phyloP scores from a whole-genome alignment of 208 protist genomes.

The Acanthamoeba lenticulata region DNA sequence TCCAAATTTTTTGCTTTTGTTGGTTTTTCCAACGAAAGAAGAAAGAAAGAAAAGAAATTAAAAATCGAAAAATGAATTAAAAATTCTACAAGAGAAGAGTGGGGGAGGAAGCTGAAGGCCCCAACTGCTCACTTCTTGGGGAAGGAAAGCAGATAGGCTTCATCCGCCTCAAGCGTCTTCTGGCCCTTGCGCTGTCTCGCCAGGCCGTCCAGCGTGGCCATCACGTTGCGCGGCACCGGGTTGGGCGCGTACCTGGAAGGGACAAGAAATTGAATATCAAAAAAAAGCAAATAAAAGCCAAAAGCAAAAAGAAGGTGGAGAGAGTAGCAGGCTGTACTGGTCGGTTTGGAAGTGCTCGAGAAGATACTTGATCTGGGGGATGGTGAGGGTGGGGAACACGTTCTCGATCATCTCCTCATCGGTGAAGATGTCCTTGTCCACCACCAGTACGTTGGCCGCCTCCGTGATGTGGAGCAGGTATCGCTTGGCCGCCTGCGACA shows the following conservation, averaged over 20 bases:
- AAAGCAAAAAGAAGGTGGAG: too few species aligned
- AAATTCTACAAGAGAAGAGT: neutral
- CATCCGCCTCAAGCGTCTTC: neutral
- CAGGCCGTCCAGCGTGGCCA: slow-evolving; percentile 7
- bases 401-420: slow-evolving; percentile 13
- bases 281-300: too few species aligned
- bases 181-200: neutral
- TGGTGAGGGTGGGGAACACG: slow-evolving; percentile 42
- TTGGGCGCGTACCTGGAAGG: neutral
- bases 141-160: neutral
- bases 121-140: neutral
- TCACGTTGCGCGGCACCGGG: slow-evolving; percentile 42
- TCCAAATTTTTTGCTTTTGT: too few species aligned
- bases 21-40: neutral
- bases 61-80: neutral
- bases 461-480: slow-evolving; percentile 33
- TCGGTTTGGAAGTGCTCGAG: slow-evolving; percentile 35
- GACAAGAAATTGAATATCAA: too few species aligned
- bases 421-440: slow-evolving; percentile 59
- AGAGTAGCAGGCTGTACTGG: neutral
- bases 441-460: slow-evolving; percentile 62
- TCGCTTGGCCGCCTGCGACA: slow-evolving; percentile 36
- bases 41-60: neutral
- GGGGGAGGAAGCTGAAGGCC: neutral
- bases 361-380: slow-evolving; percentile 15